Evolutionary conservation across 257 asterid genomes (phyloP), one percentile per base, ranked within the genome.

Genomic region (Plantago ovata): DNA sequence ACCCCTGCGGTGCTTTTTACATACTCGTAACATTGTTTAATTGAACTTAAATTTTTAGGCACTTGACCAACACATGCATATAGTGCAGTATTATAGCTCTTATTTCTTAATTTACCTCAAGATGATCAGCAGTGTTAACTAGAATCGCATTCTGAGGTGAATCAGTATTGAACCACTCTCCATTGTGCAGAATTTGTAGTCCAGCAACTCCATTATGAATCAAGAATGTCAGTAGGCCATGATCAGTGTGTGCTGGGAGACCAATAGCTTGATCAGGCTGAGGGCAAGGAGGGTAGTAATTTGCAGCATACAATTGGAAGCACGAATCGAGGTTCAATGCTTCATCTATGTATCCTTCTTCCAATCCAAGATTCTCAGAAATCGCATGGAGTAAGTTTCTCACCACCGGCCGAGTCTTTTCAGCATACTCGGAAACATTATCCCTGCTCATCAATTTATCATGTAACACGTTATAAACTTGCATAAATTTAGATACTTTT

Each of bases 251-350:
- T 0, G 86, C 56, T 10, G 83, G 83, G 62, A 80, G 19, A 8
- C 86, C 86, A 63, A 80, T 80, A 15, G 86, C 72, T 20, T 65
- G 81, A 50, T 80, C 83, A 3, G 86, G 86, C 50, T 80, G 58
- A 0, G 83, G 83, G 53, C 86, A 80, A 2, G 62, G 72, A 19
- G 86, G 86, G 14, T 80, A 80, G 46, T 53, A 65, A 47, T 77
- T 77, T 40, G 70, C 75, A 4, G 70, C 65, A 14, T 68, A 80
- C 0, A 77, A 43, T 19, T 80, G 86, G 40, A 74, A 70, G 8
- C 72, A 62, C 3, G 81, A 65, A 20, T 77, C 81, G 19, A 80
- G 74, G 7, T 66, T 44, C 48, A 74, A 46, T 3, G 51, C 54
- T 42, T 70, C 53, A n/a, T 73, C 69, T 6, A 76, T 43, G 58